A percentile compares a stretch with the other conserved stretches of the same genome.
Conservation (phyloP, 805 yeast genomes). For the Wickerhamomyces bisporus region DNA sequence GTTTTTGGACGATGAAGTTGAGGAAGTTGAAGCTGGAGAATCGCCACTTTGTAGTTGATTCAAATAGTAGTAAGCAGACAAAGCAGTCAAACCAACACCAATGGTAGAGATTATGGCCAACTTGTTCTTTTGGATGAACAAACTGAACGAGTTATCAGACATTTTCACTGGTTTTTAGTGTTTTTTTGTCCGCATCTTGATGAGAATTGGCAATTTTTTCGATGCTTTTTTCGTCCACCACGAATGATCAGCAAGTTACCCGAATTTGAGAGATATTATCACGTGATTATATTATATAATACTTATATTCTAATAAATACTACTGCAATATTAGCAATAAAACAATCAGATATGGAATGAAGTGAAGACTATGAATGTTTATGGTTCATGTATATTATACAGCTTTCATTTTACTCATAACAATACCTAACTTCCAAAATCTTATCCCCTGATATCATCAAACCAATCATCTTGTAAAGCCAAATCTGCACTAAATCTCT, state of each 20-base stretch:
- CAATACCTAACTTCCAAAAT: not conserved
- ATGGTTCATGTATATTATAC: no score
- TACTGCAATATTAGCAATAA: no score
- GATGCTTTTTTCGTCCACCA: no score
- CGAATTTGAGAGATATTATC: no score
- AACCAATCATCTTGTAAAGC: conserved; percentile 51
- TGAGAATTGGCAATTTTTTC: not conserved
- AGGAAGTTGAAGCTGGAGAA: conserved; percentile 3
- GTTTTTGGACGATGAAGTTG: conserved; percentile 12
- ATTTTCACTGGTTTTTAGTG: conserved; percentile 7
- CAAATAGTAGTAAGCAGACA: conserved; percentile 53
- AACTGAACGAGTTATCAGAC: conserved; percentile 25
- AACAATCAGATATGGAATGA: no score
- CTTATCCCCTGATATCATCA: conserved; percentile 39
- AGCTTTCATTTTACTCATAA: no score
- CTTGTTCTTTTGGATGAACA: conserved; percentile 40
- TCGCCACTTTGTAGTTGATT: conserved; percentile 27
- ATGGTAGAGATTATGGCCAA: conserved; percentile 60
- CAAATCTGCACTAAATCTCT: conserved; percentile 54
- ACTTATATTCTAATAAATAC: no score
- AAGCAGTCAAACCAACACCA: conserved; percentile 59
- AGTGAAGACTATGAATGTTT: no score
- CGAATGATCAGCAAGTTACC: no score
- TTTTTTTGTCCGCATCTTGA: not conserved
- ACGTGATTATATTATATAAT: no score